Evolutionary conservation across 179 eudicot genomes (phyloP).

Genomic region (Sideroxylon spinosum): DNA sequence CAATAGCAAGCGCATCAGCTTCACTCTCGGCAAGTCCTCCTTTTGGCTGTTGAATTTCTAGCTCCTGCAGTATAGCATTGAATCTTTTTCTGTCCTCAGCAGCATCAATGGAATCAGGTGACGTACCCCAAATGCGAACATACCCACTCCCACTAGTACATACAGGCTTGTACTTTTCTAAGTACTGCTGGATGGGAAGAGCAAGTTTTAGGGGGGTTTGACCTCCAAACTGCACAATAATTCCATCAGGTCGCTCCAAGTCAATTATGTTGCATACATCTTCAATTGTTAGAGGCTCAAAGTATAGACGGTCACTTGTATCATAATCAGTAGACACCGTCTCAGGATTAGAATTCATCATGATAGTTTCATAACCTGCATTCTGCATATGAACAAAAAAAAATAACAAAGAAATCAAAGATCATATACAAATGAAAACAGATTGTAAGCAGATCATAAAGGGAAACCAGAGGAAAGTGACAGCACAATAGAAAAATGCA

Average conservation of each 20-base stretch:
- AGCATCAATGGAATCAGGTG: constrained; percentile 95
- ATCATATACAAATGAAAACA: constrained; percentile 9
- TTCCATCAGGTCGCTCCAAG: constrained; percentile 93
- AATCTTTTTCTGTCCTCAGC: constrained; percentile 94
- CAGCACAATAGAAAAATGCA: neutral
- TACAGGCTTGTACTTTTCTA: constrained; percentile 63
- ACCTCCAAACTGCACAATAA: constrained; percentile 96
- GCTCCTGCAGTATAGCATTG: constrained; percentile 76
- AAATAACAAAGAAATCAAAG: neutral
- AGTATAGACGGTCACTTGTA: constrained; percentile 92
- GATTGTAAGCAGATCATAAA: neutral
- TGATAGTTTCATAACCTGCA: constrained; percentile 96
- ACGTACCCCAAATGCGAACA: constrained; percentile 95
- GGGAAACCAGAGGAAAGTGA: neutral
- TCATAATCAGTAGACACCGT: constrained; percentile 97
- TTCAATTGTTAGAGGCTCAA: constrained; percentile 91
- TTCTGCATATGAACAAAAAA: constrained; percentile 35
- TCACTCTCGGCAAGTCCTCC: constrained; percentile 95
- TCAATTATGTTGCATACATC: constrained; percentile 91
- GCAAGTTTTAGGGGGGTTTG: constrained; percentile 92
- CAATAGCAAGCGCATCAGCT: constrained; percentile 74
- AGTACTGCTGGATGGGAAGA: constrained; percentile 73
- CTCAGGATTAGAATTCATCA: constrained; percentile 99
- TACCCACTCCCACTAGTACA: constrained; percentile 70
- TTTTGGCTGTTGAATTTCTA: constrained; percentile 76